These are phyloP conservation scores for Hippophae gyantsensis DNA, from an alignment of 306 rosid species.

Conservation along the genomic window DNA sequence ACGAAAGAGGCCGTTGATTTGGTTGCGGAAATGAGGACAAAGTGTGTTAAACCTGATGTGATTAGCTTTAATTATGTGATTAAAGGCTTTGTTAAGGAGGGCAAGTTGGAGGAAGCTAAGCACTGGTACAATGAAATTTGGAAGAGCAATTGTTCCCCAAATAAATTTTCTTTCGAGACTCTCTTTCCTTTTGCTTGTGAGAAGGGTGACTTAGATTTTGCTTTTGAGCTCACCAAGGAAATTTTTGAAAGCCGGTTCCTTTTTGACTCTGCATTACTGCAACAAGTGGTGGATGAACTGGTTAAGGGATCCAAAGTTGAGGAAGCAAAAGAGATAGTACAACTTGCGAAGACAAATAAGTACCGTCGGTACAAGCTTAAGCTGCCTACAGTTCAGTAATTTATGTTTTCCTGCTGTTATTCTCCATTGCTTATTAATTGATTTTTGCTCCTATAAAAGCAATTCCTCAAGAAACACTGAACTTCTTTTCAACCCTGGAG, in stretches of 20 bases:
- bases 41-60: conserved; percentile 40
- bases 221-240: conserved; percentile 35
- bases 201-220: conserved; percentile 51
- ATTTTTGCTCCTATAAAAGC: too few species aligned
- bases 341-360: conserved; percentile 36
- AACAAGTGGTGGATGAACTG: conserved; percentile 51
- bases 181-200: conserved; percentile 59
- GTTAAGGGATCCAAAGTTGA: conserved; percentile 35
- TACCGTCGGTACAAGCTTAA: conserved; percentile 38
- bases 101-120: conserved; percentile 47
- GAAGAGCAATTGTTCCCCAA: conserved; percentile 31
- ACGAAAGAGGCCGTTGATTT: conserved; percentile 39
- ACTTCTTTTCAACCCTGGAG: too few species aligned
- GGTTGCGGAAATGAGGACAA: conserved; percentile 36
- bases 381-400: conserved; percentile 25
- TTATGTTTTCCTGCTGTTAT: neutral
- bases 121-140: conserved; percentile 43
- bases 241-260: conserved; percentile 29
- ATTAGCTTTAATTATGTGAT: conserved; percentile 56
- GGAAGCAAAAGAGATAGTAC: conserved; percentile 46
- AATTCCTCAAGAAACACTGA: too few species aligned
- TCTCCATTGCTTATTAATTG: neutral
- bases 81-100: conserved; percentile 43
- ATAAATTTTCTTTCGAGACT: conserved; percentile 30
- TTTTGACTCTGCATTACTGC: conserved; percentile 36